Evolutionary conservation across 2,329 filamentous ascomycete genomes (phyloP).

Genomic region (Lasiodiplodia hormozganensis): DNA sequence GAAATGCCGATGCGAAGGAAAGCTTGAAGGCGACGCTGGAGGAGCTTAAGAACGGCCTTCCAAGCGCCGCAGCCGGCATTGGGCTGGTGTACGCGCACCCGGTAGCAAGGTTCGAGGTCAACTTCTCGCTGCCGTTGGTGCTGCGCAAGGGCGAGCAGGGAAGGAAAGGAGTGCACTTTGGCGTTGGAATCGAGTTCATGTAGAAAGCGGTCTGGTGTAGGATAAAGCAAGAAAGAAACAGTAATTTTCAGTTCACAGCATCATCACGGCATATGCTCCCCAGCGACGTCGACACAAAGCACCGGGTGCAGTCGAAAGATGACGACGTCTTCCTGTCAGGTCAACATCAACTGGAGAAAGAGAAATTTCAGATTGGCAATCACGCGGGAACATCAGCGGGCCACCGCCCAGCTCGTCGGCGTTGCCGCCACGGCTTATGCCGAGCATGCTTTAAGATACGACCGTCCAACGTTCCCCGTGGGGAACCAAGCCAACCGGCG

Average conservation of each 20-base stretch:
- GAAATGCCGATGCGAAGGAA: conserved; percentile 57
- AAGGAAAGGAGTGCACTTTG: conserved; percentile 90
- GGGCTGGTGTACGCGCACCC: conserved; percentile 96
- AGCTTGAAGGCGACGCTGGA: conserved; percentile 69
- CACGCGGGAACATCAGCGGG: background rate
- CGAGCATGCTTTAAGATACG: background rate
- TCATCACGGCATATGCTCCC: background rate
- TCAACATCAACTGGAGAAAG: background rate
- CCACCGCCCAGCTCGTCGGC: conserved; percentile 1
- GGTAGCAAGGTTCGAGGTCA: conserved; percentile 91
- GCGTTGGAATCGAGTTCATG: conserved; percentile 96
- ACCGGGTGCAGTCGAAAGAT: background rate
- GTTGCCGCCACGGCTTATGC: conserved; percentile 13
- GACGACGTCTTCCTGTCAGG: background rate
- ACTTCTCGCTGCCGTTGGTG: conserved; percentile 88
- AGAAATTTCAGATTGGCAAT: background rate
- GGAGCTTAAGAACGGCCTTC: conserved; percentile 76
- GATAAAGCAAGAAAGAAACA: conserved; percentile 20
- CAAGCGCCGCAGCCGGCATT: conserved; percentile 84
- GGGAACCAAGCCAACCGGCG: conserved; percentile 19
- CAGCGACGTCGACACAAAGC: background rate
- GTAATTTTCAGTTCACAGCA: conserved; percentile 2
- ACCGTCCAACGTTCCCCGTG: conserved; percentile 16
- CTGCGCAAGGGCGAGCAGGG: conserved; percentile 83
- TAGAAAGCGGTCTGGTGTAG: conserved; percentile 53